These are phyloP conservation scores for Microsporum ferrugineum DNA, from an alignment of 2,329 filamentous ascomycete species.

Conservation along the genomic window DNA sequence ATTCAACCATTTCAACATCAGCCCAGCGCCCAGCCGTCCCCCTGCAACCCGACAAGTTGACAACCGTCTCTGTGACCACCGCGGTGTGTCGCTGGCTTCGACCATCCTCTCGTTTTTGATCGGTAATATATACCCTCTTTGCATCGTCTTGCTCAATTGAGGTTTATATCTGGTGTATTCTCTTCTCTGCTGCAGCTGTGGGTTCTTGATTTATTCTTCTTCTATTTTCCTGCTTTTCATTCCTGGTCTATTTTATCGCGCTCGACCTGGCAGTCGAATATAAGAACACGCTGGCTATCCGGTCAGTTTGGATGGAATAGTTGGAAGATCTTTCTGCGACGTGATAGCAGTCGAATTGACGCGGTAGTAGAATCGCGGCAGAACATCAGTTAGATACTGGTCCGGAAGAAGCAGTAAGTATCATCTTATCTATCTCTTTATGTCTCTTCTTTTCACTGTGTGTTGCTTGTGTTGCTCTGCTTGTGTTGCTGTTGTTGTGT, in stretches of 20 bases:
- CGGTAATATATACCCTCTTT: neutral
- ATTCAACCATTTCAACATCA: neutral
- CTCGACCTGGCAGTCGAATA: constrained; percentile 9
- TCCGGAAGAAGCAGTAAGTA: neutral
- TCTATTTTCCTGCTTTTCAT: neutral
- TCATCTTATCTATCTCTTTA: neutral
- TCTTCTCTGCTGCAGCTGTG: neutral
- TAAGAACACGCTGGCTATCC: neutral
- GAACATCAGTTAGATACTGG: neutral
- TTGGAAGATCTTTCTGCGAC: neutral
- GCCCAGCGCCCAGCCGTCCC: constrained; percentile 1
- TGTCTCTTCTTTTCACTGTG: neutral
- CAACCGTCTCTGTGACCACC: neutral
- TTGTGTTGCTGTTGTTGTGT: neutral
- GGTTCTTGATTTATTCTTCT: neutral
- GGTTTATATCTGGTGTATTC: neutral
- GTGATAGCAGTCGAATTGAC: constrained; percentile 1
- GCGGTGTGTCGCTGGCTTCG: constrained; percentile 11
- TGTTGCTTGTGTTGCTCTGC: neutral
- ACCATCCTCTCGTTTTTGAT: constrained; percentile 6
- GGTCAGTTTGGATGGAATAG: neutral
- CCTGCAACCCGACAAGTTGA: neutral
- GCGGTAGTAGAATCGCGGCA: neutral
- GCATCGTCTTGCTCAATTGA: neutral
- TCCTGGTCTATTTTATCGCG: neutral